Evolutionary conservation across 495 filamentous ascomycete genomes (phyloP).

Genomic region (Astrothelium subdiscretum): DNA sequence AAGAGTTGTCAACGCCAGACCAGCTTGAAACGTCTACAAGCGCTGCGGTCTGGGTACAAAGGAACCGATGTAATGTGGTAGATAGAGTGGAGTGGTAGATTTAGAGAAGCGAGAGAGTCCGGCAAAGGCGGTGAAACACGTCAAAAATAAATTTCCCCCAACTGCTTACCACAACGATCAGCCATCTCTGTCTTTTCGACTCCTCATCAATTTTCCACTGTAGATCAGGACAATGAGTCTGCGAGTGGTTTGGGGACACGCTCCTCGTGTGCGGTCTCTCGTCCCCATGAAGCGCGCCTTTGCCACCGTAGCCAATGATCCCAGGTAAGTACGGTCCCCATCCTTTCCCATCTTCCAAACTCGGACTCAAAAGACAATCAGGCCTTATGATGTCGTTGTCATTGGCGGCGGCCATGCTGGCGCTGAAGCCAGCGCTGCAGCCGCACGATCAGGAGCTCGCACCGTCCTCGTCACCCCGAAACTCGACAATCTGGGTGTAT

Average conservation of each 20-base stretch:
- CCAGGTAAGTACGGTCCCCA: not conserved
- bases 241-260: conserved; percentile 36
- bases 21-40: no score
- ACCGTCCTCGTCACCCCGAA: conserved; percentile 85
- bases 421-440: conserved; percentile 86
- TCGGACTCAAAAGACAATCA: conserved; percentile 21
- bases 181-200: no score
- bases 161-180: no score
- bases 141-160: no score
- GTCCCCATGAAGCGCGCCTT: conserved; percentile 17
- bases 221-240: no score
- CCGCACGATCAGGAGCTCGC: conserved; percentile 77
- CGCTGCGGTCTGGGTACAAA: no score
- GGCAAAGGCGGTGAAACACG: no score
- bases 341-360: not conserved
- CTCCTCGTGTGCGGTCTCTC: conserved; percentile 29
- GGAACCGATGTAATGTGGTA: no score
- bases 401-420: conserved; percentile 95
- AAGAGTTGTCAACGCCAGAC: no score
- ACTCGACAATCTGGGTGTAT: conserved; percentile 80
- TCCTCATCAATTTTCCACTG: no score
- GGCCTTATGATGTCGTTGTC: conserved; percentile 83
- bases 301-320: conserved; percentile 25
- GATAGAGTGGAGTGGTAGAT: no score
- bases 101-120: no score